phyloP scores from a whole-genome alignment of 2,329 filamentous ascomycete genomes.

The Aspergillus uvarum region DNA sequence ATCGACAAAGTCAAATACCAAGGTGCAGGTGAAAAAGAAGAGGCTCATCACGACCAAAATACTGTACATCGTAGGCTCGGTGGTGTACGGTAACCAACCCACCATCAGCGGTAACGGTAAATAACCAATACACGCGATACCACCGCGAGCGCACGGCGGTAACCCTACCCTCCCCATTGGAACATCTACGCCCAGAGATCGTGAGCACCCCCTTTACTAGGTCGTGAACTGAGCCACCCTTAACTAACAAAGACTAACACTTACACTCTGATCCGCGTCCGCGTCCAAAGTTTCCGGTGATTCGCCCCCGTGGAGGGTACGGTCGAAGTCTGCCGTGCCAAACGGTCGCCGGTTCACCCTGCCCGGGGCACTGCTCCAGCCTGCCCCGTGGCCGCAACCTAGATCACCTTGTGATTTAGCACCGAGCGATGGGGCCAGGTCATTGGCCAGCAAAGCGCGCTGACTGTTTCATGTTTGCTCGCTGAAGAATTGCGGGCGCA shows the following conservation, averaged over 20 bases:
- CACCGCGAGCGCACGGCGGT: background rate
- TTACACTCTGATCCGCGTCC: background rate
- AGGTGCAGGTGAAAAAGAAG: too few species aligned
- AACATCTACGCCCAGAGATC: background rate
- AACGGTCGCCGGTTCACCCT: background rate
- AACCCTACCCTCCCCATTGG: constrained; percentile 6
- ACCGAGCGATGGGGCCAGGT: background rate
- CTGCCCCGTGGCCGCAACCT: too few species aligned
- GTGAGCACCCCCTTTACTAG: background rate
- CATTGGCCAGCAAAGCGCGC: constrained; percentile 20
- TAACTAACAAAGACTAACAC: too few species aligned
- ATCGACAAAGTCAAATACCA: too few species aligned
- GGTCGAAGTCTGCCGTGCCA: background rate
- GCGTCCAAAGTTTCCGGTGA: background rate
- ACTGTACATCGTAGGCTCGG: background rate
- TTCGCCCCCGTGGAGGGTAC: background rate
- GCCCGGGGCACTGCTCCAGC: too few species aligned
- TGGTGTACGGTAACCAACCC: background rate
- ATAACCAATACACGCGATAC: background rate
- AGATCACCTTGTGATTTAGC: constrained; percentile 7
- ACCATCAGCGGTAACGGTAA: background rate
- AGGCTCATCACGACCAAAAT: background rate
- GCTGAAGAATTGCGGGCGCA: constrained; percentile 12
- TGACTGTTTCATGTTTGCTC: constrained; percentile 12
- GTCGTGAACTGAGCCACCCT: too few species aligned